Evolutionary conservation across 495 filamentous ascomycete species (phyloP).

Genomic region (Niebla homalea): DNA sequence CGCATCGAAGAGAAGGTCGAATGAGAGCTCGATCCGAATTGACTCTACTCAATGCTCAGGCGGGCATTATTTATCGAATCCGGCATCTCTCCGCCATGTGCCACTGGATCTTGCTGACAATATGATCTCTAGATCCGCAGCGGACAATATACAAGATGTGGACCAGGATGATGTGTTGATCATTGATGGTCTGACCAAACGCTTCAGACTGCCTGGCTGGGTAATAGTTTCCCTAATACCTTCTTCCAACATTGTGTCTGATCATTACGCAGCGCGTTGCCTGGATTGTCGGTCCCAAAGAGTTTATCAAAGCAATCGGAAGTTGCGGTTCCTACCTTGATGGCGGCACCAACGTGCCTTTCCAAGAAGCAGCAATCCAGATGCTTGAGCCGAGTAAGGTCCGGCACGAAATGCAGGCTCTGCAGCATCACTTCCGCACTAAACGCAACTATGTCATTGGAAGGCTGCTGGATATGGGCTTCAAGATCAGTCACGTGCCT

Average conservation of each 20-base stretch:
- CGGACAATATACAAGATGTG: slow-evolving; percentile 65
- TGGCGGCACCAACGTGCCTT: slow-evolving; percentile 85
- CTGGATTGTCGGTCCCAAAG: slow-evolving; percentile 91
- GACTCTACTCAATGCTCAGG: too few species aligned
- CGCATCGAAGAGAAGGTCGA: too few species aligned
- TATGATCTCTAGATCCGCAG: slow-evolving; percentile 37
- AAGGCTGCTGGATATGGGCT: slow-evolving; percentile 70
- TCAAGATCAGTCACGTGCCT: slow-evolving; percentile 62
- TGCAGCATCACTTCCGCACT: slow-evolving; percentile 74
- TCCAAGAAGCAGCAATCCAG: slow-evolving; percentile 84
- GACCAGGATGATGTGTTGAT: slow-evolving; percentile 73
- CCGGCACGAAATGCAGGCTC: slow-evolving; percentile 71
- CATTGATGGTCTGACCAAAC: slow-evolving; percentile 92
- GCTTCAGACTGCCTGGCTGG: slow-evolving; percentile 93
- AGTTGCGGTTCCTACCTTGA: slow-evolving; percentile 93
- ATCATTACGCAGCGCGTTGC: slow-evolving; percentile 48
- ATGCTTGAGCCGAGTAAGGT: slow-evolving; percentile 82
- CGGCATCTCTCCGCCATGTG: too few species aligned
- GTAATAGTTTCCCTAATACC: background rate
- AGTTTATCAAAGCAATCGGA: slow-evolving; percentile 88
- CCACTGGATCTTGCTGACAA: too few species aligned
- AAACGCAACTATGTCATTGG: slow-evolving; percentile 83
- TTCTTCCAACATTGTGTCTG: background rate
- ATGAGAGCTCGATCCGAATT: too few species aligned
- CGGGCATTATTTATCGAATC: too few species aligned